Evolutionary conservation across 164 flowering plant genomes (phyloP).

Genomic region (Euptelea pleiosperma): DNA sequence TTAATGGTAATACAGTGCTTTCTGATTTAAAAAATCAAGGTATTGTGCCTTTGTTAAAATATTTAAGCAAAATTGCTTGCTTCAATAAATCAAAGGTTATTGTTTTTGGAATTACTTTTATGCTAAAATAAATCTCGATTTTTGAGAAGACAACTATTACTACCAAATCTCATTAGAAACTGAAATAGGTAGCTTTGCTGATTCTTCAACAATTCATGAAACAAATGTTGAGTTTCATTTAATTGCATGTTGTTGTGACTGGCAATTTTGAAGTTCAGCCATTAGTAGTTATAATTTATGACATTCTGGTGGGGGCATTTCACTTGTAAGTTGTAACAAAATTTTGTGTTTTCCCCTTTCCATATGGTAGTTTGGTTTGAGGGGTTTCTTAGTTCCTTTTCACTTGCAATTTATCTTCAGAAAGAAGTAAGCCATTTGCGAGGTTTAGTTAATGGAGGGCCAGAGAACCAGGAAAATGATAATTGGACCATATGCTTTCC

Average conservation of each 20-base stretch:
- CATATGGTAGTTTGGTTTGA: background rate
- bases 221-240: too few relatives aligned
- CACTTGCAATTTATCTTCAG: conserved; percentile 33
- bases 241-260: too few relatives aligned
- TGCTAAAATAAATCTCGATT: background rate
- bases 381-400: background rate
- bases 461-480: conserved; percentile 52
- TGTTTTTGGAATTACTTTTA: background rate
- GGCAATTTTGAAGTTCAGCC: too few relatives aligned
- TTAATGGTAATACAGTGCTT: too few relatives aligned
- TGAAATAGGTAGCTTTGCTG: too few relatives aligned
- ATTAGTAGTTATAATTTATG: too few relatives aligned
- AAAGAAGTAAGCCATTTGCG: conserved; percentile 79
- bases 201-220: too few relatives aligned
- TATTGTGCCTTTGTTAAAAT: too few relatives aligned
- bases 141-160: background rate
- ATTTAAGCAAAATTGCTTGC: background rate
- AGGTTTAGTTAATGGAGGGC: conserved; percentile 59
- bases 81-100: background rate
- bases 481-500: conserved; percentile 38
- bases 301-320: too few relatives aligned
- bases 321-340: background rate
- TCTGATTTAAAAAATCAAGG: too few relatives aligned
- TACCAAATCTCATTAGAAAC: background rate
- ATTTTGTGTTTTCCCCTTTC: background rate